Conservation (phyloP, 2,329 filamentous ascomycete species). For the Fusarium falciforme region DNA sequence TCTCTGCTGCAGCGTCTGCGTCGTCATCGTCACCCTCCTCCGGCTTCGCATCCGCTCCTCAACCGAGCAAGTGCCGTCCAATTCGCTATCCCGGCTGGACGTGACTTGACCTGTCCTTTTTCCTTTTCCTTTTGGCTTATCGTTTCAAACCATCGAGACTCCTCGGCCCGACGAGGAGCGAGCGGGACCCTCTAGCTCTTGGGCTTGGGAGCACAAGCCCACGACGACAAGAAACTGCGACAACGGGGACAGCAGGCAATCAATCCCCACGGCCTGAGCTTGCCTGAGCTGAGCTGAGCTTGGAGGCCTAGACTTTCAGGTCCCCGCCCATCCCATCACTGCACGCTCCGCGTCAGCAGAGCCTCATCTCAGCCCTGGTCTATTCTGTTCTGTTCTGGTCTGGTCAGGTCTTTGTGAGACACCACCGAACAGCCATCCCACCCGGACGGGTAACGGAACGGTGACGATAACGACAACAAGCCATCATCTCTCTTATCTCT, state of each 20-base stretch:
- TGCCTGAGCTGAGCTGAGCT: background rate
- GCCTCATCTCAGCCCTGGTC: constrained; percentile 5
- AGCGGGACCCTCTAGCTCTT: constrained; percentile 20
- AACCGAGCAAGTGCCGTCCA: constrained; percentile 7
- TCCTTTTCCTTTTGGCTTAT: background rate
- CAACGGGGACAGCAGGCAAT: background rate
- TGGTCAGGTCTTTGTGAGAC: constrained; percentile 5
- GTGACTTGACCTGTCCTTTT: constrained; percentile 2
- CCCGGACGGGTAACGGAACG: constrained; percentile 15
- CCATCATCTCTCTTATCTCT: constrained; percentile 1
- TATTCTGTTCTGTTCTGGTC: background rate
- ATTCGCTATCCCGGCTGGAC: constrained; percentile 2
- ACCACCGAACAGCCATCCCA: background rate
- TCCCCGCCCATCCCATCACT: constrained; percentile 26
- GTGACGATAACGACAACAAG: background rate
- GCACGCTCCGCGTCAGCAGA: constrained; percentile 6
- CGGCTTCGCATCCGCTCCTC: background rate
- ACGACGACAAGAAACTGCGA: constrained; percentile 6
- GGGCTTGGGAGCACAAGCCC: constrained; percentile 15
- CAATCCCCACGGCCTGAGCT: background rate
- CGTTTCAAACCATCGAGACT: constrained; percentile 20
- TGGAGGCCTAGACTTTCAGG: constrained; percentile 24
- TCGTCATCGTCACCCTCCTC: background rate
- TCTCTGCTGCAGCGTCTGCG: background rate
- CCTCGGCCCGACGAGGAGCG: constrained; percentile 30